Evolutionary conservation across 2,329 filamentous ascomycete genomes (phyloP).

Genomic region (Ciborinia camelliae): DNA sequence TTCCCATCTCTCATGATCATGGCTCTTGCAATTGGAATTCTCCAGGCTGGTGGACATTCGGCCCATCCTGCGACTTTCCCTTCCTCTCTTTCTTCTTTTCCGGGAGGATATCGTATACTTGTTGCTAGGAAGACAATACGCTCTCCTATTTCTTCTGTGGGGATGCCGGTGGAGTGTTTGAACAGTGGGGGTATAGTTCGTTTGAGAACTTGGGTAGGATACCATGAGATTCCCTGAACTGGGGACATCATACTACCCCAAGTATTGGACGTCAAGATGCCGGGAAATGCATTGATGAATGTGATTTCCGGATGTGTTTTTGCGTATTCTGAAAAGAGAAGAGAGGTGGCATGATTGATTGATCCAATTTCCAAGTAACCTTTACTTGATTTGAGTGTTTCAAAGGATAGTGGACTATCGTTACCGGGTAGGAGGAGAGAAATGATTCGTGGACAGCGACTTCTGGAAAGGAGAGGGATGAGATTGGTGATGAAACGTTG

Average conservation of each 20-base stretch:
- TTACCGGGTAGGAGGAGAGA: not conserved
- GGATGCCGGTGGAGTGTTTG: not conserved
- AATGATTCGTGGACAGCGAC: constrained; percentile 3
- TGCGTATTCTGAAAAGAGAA: not conserved
- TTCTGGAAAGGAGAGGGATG: constrained; percentile 3
- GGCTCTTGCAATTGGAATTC: not conserved
- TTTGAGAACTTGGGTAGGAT: not conserved
- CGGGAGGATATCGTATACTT: constrained; percentile 7
- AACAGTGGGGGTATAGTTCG: not conserved
- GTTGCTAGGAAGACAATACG: constrained; percentile 1
- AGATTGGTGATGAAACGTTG: constrained; percentile 12
- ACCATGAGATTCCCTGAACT: not conserved
- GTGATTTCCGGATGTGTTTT: not conserved
- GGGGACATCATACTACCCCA: not conserved
- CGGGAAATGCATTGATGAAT: constrained; percentile 4
- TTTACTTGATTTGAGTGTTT: not conserved
- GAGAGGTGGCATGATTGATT: not conserved
- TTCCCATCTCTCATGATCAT: constrained; percentile 2
- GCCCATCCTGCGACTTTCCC: not conserved
- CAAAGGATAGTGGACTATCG: not conserved
- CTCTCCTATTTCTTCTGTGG: not conserved
- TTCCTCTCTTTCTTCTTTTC: not conserved
- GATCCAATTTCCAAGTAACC: not conserved
- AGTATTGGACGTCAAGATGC: not conserved
- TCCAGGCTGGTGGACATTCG: not conserved